Conservation (phyloP, 169 alveolate genomes). For the Plasmodium gaboni region DNA sequence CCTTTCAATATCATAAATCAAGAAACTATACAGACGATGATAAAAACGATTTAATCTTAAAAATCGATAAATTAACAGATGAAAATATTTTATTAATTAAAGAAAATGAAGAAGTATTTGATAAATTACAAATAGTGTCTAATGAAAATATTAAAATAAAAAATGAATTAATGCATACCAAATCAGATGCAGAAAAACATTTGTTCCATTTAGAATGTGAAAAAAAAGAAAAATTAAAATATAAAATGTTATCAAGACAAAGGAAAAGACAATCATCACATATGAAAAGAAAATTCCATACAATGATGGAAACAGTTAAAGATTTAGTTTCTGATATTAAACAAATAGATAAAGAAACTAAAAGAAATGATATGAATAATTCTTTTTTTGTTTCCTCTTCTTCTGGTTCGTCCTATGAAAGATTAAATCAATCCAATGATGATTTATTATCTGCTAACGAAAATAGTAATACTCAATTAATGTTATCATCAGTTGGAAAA, state of each 20-base stretch:
- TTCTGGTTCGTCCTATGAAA: constrained; percentile 14
- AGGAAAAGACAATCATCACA: constrained; percentile 36
- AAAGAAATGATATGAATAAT: constrained; percentile 65
- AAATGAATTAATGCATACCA: constrained; percentile 60
- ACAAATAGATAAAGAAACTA: constrained; percentile 69
- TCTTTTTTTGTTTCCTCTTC: constrained; percentile 75
- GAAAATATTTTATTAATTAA: constrained; percentile 53
- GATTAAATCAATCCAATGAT: constrained; percentile 8
- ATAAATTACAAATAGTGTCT: constrained; percentile 45
- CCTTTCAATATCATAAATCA: constrained; percentile 7
- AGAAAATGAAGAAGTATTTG: constrained; percentile 73
- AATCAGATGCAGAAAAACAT: constrained; percentile 71
- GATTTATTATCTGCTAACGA: constrained; percentile 24
- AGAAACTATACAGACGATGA: constrained; percentile 15
- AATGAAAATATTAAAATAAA: constrained; percentile 66
- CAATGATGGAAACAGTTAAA: constrained; percentile 58
- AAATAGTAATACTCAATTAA: constrained; percentile 35
- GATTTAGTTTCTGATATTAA: constrained; percentile 45
- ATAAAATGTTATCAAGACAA: constrained; percentile 55
- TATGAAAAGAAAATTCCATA: constrained; percentile 37
- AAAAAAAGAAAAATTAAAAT: constrained; percentile 70
- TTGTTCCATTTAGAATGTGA: constrained; percentile 62
- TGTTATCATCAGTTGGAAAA: constrained; percentile 60
- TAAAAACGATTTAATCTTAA: constrained; percentile 18
- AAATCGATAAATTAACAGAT: constrained; percentile 37